Percentiles rank a stretch among this genome's conserved stretches.
phyloP scores from a whole-genome alignment of 257 asterid species.

The Voacanga thouarsii region DNA sequence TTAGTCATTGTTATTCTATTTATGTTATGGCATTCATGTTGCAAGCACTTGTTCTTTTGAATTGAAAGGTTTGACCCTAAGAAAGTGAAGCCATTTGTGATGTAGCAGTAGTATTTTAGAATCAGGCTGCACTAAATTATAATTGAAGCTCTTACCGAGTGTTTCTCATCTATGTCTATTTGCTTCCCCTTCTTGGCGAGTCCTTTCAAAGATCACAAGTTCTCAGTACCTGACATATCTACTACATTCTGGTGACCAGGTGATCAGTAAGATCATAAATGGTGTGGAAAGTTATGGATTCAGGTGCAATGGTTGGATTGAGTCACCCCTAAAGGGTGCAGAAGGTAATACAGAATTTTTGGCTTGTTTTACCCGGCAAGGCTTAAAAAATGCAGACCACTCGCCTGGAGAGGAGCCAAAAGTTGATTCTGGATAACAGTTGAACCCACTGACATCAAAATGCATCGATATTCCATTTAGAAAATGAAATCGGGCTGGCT shows the following conservation, averaged over 20 bases:
- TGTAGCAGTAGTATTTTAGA: not conserved
- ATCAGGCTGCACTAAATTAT: not conserved
- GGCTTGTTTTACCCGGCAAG: constrained; percentile 55
- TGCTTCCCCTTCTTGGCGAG: not conserved
- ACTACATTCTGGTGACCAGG: constrained; percentile 36
- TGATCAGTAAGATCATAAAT: constrained; percentile 64
- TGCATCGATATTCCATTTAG: not conserved
- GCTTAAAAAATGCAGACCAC: constrained; percentile 12
- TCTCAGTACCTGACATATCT: not conserved
- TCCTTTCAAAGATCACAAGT: not conserved
- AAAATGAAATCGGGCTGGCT: not conserved
- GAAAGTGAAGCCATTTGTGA: not conserved
- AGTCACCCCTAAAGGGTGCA: constrained; percentile 93
- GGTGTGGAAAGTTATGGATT: constrained; percentile 78
- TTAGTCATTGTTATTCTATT: not conserved
- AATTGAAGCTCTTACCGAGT: no score
- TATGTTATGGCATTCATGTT: not conserved
- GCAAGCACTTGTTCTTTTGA: not conserved
- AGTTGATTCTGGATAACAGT: not conserved
- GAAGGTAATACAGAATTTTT: constrained; percentile 91
- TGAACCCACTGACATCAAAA: not conserved
- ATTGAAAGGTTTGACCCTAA: not conserved
- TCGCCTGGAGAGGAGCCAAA: not conserved
- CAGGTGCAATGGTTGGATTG: constrained; percentile 84
- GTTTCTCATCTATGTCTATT: not conserved